phyloP scores from a whole-genome alignment of 768 basidiomycete species.

The Rubroboletus satanas region DNA sequence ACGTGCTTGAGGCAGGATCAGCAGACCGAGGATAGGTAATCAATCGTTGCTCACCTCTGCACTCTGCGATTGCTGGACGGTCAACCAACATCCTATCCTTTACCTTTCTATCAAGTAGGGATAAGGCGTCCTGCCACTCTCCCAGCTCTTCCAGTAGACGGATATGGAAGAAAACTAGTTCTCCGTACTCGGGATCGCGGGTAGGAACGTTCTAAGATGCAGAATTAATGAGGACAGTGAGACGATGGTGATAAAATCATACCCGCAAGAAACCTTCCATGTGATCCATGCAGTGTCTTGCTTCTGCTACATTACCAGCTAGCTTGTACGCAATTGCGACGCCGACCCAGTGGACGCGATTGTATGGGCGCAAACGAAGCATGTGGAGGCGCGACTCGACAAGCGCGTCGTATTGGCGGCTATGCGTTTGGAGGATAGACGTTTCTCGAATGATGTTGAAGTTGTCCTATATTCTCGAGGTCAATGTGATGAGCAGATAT shows the following conservation, averaged over 20 bases:
- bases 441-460: conserved; percentile 90
- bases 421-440: conserved; percentile 83
- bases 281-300: conserved; percentile 67
- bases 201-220: conserved; percentile 61
- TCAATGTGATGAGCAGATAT: not conserved
- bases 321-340: conserved; percentile 87
- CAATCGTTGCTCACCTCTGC: conserved; percentile 46
- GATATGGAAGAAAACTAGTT: conserved; percentile 76
- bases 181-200: conserved; percentile 81
- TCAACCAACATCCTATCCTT: conserved; percentile 69
- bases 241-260: not conserved
- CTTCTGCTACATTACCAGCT: conserved; percentile 66
- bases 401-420: conserved; percentile 72
- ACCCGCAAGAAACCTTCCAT: conserved; percentile 74
- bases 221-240: conserved; percentile 6
- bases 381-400: conserved; percentile 81
- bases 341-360: conserved; percentile 87
- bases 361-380: conserved; percentile 72
- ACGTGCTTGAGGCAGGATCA: conserved; percentile 51
- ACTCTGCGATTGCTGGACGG: conserved; percentile 62
- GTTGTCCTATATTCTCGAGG: conserved; percentile 63
- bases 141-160: conserved; percentile 69
- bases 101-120: conserved; percentile 58
- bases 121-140: conserved; percentile 55
- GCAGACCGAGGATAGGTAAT: not conserved